Evolutionary conservation across 2,329 filamentous ascomycete species (phyloP).

Genomic region (Neocatenulostroma microsporum): DNA sequence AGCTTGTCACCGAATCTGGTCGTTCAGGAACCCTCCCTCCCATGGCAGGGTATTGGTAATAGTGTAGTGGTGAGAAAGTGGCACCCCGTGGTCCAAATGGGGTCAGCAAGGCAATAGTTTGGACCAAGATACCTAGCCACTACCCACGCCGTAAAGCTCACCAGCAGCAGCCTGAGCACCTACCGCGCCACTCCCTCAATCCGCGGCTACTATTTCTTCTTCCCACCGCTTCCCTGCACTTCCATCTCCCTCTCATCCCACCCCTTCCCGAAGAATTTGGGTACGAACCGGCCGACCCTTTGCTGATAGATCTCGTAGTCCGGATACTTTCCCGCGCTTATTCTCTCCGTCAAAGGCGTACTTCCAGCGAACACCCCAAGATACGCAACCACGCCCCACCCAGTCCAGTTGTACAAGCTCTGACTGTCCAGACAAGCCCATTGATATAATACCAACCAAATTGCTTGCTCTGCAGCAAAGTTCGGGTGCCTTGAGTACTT

Average conservation of each 20-base stretch:
- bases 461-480: conserved; percentile 81
- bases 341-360: conserved; percentile 75
- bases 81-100: no score
- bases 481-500: conserved; percentile 88
- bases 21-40: no score
- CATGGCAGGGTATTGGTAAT: no score
- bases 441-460: conserved; percentile 83
- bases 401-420: conserved; percentile 70
- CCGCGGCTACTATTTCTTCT: no score
- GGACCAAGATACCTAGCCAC: no score
- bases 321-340: conserved; percentile 74
- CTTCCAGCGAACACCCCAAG: conserved; percentile 81
- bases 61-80: no score
- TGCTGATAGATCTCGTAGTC: conserved; percentile 81
- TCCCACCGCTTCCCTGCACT: no score
- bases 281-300: conserved; percentile 76
- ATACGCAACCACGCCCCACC: conserved; percentile 60
- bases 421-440: conserved; percentile 74
- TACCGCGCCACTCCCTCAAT: no score
- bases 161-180: no score
- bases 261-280: conserved; percentile 37
- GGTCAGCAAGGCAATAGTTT: no score
- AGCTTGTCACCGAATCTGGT: no score
- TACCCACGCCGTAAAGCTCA: no score
- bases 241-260: conserved; percentile 26